Evolutionary conservation across 75 land plant genomes (phyloP), one percentile per base, ranked within the genome.

Genomic region (Cryptomeria japonica): DNA sequence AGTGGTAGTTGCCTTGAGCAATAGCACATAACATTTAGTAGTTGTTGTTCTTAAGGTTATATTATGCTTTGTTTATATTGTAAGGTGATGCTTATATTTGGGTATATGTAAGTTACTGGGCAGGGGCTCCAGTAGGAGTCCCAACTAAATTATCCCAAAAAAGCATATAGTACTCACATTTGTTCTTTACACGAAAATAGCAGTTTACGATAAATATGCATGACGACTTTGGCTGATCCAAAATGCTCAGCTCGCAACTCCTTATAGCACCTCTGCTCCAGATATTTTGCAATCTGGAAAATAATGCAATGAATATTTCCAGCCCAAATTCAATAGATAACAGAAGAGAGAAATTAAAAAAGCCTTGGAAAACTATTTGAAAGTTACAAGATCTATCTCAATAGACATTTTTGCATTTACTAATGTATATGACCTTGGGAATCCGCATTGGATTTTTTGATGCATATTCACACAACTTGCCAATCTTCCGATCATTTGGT

Each of bases 401-500:
- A 47, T 82, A 41, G 25, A 83, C 18, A 49, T 85, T 16, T 37
- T 41, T 84, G 22, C 34, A 32, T 34, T 22, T 61, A 38, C 37
- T 34, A 28, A 44, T 10, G 77, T 36, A n/a, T 32, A 42, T 28
- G 88, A 98, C 99, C 99, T 98, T 98, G 56, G 99, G 99, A 32
- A 98, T 91, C 3, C 99, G 97, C 87, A 98, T 49, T 83, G 98
- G 99, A 80, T 98, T 98, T 91, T 92, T 98, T 6, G 95, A 88
- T 86, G 96, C 99, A 92, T 98, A 98, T 90, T 96, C 99, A 89
- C 95, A 94, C 78, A 98, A 85, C 91, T 98, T 98, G 36, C 87
- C 90, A 87, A 98, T 97, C 93, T 94, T 98, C 87, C 99, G 89
- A 89, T 97, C 99, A 93, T 98, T 98, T 38, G 99, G 99, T 84